Percentiles rank a stretch among this genome's conserved stretches.
These are phyloP conservation scores for Ambrosiella cleistominuta DNA, from an alignment of 2,329 filamentous ascomycete species.

Conservation along the genomic window DNA sequence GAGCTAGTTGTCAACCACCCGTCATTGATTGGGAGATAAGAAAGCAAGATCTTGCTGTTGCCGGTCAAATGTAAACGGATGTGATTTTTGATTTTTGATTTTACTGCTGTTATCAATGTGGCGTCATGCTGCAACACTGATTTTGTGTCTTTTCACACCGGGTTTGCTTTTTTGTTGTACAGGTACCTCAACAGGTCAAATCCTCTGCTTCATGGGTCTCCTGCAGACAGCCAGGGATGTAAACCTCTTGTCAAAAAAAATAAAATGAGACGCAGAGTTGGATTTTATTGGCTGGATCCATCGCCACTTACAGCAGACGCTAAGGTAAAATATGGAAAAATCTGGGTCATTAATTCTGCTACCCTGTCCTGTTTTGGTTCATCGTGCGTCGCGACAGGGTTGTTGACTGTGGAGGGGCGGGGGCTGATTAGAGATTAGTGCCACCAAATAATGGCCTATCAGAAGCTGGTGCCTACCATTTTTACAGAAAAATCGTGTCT, in stretches of 20 bases:
- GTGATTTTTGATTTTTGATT: neutral
- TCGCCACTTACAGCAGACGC: neutral
- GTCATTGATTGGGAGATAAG: neutral
- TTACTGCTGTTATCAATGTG: neutral
- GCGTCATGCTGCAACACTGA: neutral
- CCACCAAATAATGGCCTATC: neutral
- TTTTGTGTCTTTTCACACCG: neutral
- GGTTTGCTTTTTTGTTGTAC: too few relatives aligned
- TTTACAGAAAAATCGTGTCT: slow-evolving; percentile 5
- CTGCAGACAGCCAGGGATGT: slow-evolving; percentile 6
- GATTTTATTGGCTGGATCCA: slow-evolving; percentile 6
- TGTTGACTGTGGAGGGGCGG: neutral
- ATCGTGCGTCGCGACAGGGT: neutral
- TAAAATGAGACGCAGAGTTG: slow-evolving; percentile 2
- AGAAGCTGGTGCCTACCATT: neutral
- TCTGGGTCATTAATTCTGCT: neutral
- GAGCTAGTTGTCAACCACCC: neutral
- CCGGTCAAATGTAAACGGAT: neutral
- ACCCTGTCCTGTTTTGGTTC: slow-evolving; percentile 1
- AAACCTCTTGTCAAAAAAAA: slow-evolving; percentile 4
- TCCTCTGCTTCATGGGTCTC: slow-evolving; percentile 4
- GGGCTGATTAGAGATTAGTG: neutral
- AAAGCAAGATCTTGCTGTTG: neutral
- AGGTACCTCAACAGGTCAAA: too few relatives aligned
- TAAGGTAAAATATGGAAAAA: slow-evolving; percentile 2